phyloP scores from a whole-genome alignment of 148 eudicot genomes.

The Polygonum maritimum region DNA sequence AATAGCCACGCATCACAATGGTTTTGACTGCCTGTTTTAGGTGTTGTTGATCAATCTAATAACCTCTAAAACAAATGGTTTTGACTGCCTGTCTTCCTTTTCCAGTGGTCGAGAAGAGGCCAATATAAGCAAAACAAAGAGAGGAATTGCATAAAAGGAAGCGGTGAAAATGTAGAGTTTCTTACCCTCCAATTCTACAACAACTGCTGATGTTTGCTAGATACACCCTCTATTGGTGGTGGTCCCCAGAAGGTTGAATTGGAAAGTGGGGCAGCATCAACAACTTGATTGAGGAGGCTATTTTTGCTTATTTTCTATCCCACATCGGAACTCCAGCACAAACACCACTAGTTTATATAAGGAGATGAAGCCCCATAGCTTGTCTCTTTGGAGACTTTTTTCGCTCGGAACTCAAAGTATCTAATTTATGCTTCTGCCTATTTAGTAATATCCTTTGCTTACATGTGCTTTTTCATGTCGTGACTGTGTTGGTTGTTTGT shows the following conservation, averaged over 20 bases:
- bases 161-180: neutral
- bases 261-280: neutral
- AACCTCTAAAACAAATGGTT: too few species aligned
- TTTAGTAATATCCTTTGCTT: too few species aligned
- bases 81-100: neutral
- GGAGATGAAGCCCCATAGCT: neutral
- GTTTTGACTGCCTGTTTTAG: neutral
- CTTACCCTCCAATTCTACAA: too few species aligned
- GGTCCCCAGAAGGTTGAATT: neutral
- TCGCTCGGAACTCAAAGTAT: too few species aligned
- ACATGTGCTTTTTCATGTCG: too few species aligned
- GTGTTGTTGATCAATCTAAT: neutral
- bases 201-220: too few species aligned
- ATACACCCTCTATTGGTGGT: too few species aligned
- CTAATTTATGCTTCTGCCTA: too few species aligned
- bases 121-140: too few species aligned
- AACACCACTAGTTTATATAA: neutral
- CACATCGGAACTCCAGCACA: neutral
- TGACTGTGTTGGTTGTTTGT: too few species aligned
- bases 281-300: neutral
- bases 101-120: neutral
- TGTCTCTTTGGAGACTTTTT: neutral
- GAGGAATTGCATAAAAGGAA: neutral
- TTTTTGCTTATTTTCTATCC: neutral
- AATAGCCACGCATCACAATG: too few species aligned